Percentiles rank a stretch among this genome's conserved stretches.
Conservation (phyloP, 2,329 filamentous ascomycete species). For the Immersiporthe knoxdaviesiana region DNA sequence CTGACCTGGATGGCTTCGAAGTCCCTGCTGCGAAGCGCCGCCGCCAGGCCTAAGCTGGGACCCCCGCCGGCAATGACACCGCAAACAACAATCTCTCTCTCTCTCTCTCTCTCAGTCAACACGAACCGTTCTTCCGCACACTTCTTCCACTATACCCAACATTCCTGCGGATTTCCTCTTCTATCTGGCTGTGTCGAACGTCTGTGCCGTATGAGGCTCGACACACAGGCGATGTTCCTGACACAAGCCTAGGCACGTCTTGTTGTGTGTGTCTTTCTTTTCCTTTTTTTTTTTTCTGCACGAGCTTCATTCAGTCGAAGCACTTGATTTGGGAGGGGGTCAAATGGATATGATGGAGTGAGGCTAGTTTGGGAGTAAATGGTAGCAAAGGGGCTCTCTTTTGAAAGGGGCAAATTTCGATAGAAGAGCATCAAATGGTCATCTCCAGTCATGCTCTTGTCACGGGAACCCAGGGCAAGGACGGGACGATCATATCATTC, state of each 20-base stretch:
- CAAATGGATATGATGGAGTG: not conserved
- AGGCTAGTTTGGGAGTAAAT: not conserved
- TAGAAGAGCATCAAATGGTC: not conserved
- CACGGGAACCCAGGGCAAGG: not conserved
- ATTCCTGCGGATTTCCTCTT: not conserved
- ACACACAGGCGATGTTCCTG: not conserved
- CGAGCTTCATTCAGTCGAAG: constrained; percentile 1
- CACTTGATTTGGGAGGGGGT: not conserved
- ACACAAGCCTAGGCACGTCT: not conserved
- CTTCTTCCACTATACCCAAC: not conserved
- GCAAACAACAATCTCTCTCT: too few relatives aligned
- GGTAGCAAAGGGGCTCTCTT: not conserved
- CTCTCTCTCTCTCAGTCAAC: not conserved
- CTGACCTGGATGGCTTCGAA: constrained; percentile 42
- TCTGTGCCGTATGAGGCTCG: not conserved
- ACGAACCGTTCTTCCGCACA: not conserved
- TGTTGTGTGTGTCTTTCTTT: not conserved
- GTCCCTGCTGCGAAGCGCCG: constrained; percentile 39
- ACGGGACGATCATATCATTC: not conserved
- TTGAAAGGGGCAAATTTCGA: not conserved
- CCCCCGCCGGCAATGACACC: too few relatives aligned
- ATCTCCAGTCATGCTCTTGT: not conserved
- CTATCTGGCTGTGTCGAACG: not conserved
- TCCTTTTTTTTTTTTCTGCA: not conserved
- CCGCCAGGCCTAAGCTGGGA: constrained; percentile 35